Evolutionary conservation across 805 yeast species (phyloP).

Genomic region (Starmerella ratchasimensis): DNA sequence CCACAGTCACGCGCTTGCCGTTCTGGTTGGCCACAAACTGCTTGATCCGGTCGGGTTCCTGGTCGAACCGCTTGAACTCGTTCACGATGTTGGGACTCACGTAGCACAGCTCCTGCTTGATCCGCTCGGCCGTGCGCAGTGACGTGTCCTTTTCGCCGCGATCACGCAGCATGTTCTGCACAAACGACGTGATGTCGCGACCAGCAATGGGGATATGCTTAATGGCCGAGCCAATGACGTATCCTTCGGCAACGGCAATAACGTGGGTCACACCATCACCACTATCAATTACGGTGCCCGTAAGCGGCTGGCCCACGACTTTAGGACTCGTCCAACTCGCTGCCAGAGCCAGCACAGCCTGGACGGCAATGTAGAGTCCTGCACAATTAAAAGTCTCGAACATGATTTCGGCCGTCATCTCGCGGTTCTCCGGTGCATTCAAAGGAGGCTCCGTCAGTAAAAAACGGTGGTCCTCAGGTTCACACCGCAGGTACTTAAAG

Average conservation of each 20-base stretch:
- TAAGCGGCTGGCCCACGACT: slow-evolving; percentile 84
- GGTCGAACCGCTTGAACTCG: slow-evolving; percentile 88
- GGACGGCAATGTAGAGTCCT: slow-evolving; percentile 95
- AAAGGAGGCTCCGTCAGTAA: slow-evolving; percentile 94
- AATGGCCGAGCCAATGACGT: slow-evolving; percentile 93
- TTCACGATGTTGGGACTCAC: slow-evolving; percentile 96
- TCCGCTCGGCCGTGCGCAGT: slow-evolving; percentile 87
- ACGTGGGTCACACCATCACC: slow-evolving; percentile 99
- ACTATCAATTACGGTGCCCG: slow-evolving; percentile 96
- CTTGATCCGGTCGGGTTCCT: slow-evolving; percentile 76
- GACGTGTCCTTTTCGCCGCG: slow-evolving; percentile 93
- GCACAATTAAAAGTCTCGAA: slow-evolving; percentile 98
- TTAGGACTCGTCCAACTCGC: slow-evolving; percentile 98
- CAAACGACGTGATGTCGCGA: slow-evolving; percentile 87
- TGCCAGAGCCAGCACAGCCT: slow-evolving; percentile 95
- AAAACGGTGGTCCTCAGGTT: slow-evolving; percentile 97
- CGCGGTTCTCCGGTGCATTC: slow-evolving; percentile 99
- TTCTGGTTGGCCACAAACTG: slow-evolving; percentile 67
- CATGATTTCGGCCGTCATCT: slow-evolving; percentile 96
- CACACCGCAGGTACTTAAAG: slow-evolving; percentile 90
- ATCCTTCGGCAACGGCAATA: slow-evolving; percentile 98
- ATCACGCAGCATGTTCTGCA: slow-evolving; percentile 86
- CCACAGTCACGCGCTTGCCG: slow-evolving; percentile 53
- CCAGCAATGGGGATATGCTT: slow-evolving; percentile 98
- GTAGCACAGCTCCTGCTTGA: slow-evolving; percentile 92